Percentiles rank a stretch among this genome's conserved stretches.
Conservation (phyloP, 345 rosid species). For the Linum lewisii region DNA sequence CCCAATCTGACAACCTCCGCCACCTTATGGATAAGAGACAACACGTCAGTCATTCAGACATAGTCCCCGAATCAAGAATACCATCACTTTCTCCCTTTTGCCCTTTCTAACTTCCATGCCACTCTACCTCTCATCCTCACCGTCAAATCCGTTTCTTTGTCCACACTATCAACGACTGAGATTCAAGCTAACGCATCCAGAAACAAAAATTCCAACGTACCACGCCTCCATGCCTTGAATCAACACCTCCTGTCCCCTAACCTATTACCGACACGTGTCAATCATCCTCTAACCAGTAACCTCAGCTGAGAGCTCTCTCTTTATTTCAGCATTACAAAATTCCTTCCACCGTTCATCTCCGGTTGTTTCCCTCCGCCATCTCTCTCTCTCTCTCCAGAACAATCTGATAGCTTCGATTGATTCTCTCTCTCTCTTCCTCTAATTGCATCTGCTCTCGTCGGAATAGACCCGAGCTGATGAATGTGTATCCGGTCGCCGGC, state of each 20-base stretch:
- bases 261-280: constrained; percentile 14
- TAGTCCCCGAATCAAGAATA: not conserved
- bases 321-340: not conserved
- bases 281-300: too few relatives aligned
- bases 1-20: too few relatives aligned
- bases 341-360: not conserved
- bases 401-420: not conserved
- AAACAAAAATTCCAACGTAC: not conserved
- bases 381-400: not conserved
- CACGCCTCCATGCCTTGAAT: not conserved
- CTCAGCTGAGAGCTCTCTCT: too few relatives aligned
- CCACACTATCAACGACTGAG: not conserved
- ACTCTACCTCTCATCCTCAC: not conserved
- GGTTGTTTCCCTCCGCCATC: not conserved
- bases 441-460: too few relatives aligned
- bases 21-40: not conserved
- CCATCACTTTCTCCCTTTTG: not conserved
- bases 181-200: not conserved
- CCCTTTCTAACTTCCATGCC: not conserved
- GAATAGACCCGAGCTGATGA: not conserved
- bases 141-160: not conserved
- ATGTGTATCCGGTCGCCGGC: constrained; percentile 12
- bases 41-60: not conserved
- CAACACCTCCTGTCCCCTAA: not conserved
- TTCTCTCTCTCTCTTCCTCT: not conserved